Conservation (phyloP, 768 basidiomycete species). For the Paxillus involutus region DNA sequence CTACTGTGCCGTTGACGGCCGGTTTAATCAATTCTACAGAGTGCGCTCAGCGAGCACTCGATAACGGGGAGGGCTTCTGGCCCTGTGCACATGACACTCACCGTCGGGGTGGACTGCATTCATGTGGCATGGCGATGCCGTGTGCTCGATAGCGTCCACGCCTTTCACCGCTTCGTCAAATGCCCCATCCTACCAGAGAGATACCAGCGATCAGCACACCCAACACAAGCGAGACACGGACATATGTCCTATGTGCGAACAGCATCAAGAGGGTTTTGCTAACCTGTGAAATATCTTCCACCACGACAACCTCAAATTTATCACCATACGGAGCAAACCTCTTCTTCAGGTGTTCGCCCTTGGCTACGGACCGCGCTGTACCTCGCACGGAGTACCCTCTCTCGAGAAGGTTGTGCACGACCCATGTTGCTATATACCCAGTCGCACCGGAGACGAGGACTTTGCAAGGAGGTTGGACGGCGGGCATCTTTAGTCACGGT, state of each 20-base stretch:
- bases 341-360: conserved; percentile 56
- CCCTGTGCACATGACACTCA: neutral
- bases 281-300: conserved; percentile 65
- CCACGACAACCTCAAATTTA: conserved; percentile 62
- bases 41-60: conserved; percentile 31
- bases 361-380: conserved; percentile 51
- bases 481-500: no score
- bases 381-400: no score
- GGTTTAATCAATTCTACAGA: conserved; percentile 60
- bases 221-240: neutral
- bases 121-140: conserved; percentile 60
- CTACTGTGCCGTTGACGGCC: conserved; percentile 68
- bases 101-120: conserved; percentile 46
- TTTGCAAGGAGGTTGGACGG: no score
- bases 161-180: conserved; percentile 81
- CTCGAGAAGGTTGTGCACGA: no score
- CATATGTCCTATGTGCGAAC: neutral
- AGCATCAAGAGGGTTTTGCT: no score
- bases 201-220: neutral
- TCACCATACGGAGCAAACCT: conserved; percentile 54
- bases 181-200: conserved; percentile 48
- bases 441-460: no score
- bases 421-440: no score
- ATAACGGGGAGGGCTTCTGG: no score
- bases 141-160: conserved; percentile 71